A percentile compares a stretch with the other conserved stretches of the same genome.
These are phyloP conservation scores for Babesia bovis DNA, from an alignment of 169 alveolate species.

Conservation along the genomic window DNA sequence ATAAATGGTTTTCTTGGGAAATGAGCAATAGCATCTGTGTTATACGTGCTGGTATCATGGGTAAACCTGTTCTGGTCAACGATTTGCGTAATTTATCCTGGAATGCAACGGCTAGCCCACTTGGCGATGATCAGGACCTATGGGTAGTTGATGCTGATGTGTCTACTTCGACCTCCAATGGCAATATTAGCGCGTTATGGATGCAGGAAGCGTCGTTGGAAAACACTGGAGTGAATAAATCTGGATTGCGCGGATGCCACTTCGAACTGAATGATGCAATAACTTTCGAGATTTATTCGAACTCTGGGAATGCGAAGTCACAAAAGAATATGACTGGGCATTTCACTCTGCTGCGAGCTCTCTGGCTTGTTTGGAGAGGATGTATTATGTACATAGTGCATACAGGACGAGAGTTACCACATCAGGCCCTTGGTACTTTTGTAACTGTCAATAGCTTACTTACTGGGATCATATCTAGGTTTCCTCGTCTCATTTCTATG, in stretches of 20 bases:
- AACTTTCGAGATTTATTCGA: neutral
- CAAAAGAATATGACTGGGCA: neutral
- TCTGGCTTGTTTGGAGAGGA: slow-evolving; percentile 34
- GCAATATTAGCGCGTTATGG: slow-evolving; percentile 7
- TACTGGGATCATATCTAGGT: slow-evolving; percentile 1
- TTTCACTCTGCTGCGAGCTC: slow-evolving; percentile 34
- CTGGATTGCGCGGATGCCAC: slow-evolving; percentile 6
- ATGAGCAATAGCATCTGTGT: slow-evolving; percentile 17
- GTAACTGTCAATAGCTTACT: slow-evolving; percentile 18
- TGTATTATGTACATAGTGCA: slow-evolving; percentile 6
- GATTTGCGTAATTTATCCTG: neutral
- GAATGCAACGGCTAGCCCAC: neutral
- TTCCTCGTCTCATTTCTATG: slow-evolving; percentile 13
- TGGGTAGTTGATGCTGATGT: slow-evolving; percentile 45
- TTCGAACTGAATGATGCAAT: slow-evolving; percentile 19
- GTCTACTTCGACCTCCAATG: neutral
- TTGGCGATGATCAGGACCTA: neutral
- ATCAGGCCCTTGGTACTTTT: slow-evolving; percentile 24
- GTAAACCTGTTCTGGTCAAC: slow-evolving; percentile 2
- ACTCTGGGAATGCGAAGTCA: neutral
- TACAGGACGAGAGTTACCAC: slow-evolving; percentile 6
- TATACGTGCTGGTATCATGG: slow-evolving; percentile 9
- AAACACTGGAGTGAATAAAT: neutral
- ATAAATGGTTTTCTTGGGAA: slow-evolving; percentile 30
- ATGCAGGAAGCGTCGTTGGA: slow-evolving; percentile 8